Base-by-base conservation (phyloP, 768 basidiomycete genomes). In the Lactarius deliciosus region DNA sequence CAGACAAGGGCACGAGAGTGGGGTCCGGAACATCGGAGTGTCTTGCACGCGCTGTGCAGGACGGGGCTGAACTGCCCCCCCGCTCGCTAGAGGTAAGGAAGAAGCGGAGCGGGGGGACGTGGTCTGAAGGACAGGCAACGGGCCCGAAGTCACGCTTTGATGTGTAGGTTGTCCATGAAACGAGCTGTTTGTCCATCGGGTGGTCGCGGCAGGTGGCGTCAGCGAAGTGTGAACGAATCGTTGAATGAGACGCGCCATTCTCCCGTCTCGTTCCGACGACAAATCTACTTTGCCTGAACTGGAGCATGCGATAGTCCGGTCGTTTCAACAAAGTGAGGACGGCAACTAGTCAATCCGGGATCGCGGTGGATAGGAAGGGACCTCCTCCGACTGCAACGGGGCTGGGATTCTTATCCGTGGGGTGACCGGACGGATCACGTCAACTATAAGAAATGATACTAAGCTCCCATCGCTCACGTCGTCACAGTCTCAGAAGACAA, bases 91-190 rank as follows among this genome's bases (percentile, higher is more conserved):
- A 38, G 11, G 36, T 38, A 13, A 38, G 3, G 36, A 13, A 3
- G 38, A 15, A 40, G 38, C 5, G 38, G 38, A 38, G 25, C 25
- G 11, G n/a, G 47, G 5, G 5, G 36, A 22, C n/a, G 4, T 25
- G 10, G 22, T 25, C 2, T 76, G 78, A 0, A 78, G 75, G 34
- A 74, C 75, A 3, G 87, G 83, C 3, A 75, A 68, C 0, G 79
- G 85, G 71, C 7, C 72, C 69, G 68, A 84, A 82, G 76, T 94
- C 92, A 55, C 72, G 75, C 76, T 74, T 81, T 18, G 83, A 92
- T 81, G 73, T 92, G 88, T 1, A 85, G 85, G 72, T 93, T 93
- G 16, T 85, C 86, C 25, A 80, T 78, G 74, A 92, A 92, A 25
- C 78, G 83, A 63, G 89, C 91, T 94, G 20, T 50, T 10, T 40